Evolutionary conservation across 208 protist species (phyloP), one percentile per base, ranked within the genome.

Genomic region (Leishmania mexicana): DNA sequence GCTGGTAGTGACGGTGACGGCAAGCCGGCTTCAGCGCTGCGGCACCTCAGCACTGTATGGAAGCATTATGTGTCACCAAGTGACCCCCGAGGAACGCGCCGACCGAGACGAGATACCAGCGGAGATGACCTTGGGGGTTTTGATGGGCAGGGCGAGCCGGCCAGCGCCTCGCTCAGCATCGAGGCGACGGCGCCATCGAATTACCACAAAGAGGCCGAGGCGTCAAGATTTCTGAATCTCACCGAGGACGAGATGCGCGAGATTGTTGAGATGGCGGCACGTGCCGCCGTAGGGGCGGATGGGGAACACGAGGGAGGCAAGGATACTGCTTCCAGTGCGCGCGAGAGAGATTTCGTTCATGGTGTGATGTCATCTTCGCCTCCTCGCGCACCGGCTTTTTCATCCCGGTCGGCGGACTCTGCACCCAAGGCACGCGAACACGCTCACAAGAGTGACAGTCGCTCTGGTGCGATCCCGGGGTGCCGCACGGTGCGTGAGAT

Each of bases 241-340:
- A 85, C 72, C 1, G 73, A 81, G 3, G 64, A 67, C 5, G 79
- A 83, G 47, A n/a, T 86, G 53, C 47, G 72, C 3, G 82, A 85
- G 17, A n/a, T 85, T 21, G 24, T 64, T 2, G 64, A 76, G 31
- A 38, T 80, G 54, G 76, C 45, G 10, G 7, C 49, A n/a, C 74
- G 60, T 70, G 38, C 35, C 70, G n/a, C 60, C 1, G 17, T 15
- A 24, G 47, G 31, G n/a, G 11, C 38, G 1, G 28, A 11, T 28
- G 62, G 24, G 45, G 24, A 13, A 5, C 24, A n/a, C 49, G 19
- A 58, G 10, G 4, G 51, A 17, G n/a, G 13, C 2, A 42, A 10
- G 6, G 51, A 10, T 54, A 35, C 31, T 3, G 17, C 73, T 42
- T 62, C 31, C 10, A 62, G 17, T 4, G 51, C 47, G 28, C 49